Base-by-base conservation (phyloP, 108 stramenopile genomes). In the Fragilariopsis cylindrus region DNA sequence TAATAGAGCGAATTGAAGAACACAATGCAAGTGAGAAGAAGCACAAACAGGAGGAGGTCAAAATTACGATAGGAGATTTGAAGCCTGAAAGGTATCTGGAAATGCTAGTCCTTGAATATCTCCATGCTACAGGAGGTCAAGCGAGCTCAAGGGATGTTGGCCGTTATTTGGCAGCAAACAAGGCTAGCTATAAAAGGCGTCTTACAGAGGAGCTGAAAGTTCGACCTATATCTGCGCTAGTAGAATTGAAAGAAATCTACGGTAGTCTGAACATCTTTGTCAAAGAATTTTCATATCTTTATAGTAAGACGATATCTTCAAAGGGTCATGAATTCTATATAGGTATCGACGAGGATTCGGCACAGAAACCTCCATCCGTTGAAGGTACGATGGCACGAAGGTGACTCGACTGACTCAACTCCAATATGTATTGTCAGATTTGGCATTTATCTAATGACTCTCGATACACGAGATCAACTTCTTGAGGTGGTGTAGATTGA, bases 91-190 rank as follows among this genome's bases (percentile, higher is more conserved):
- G 75, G 54, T 81, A 92, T 62, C 68, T 91, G n/a, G 77, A 87
- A 69, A 68, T 56, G 42, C 68, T 90, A 12, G 60, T 91, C 8
- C 60, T 69, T 40, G 90, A 94, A 74, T 94, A 89, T 68, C 46
- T 91, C 13, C 60, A 72, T 18, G 90, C 89, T 15, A 83, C 80
- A 68, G 90, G 90, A n/a, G 90, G 93, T 11, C 18, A 71, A 49
- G 93, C 90, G 7, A 81, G 80, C 50, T 88, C 87, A 4, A 70
- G 93, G 69, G 89, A 91, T 63, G 76, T 94, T 57, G 93, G 93
- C 5, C 80, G 93, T 18, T 94, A 94, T 79, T 49, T 84, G 41
- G 73, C 72, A 30, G 72, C 72, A 5, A 76, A 79, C 72, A 77
- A 75, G 43, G 63, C 74, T 42, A 77, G 76, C 52, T 16, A 60